These are phyloP conservation scores for Ascochyta rabiei DNA, from an alignment of 2,329 filamentous ascomycete genomes.

Conservation along the genomic window DNA sequence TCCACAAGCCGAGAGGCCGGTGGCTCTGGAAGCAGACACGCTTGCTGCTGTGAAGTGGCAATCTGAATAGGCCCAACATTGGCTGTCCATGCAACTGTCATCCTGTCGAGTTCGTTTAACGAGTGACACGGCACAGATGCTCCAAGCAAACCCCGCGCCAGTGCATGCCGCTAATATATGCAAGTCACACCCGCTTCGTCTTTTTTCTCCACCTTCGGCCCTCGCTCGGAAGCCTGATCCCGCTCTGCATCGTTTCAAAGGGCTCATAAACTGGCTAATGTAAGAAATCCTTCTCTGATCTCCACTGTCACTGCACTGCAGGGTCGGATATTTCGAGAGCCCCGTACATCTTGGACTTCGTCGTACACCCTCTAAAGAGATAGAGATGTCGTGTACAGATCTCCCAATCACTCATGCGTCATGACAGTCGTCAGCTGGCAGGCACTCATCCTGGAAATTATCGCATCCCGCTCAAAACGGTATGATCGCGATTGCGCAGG, in stretches of 20 bases:
- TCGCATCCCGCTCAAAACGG: conserved; percentile 21
- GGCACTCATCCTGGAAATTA: conserved; percentile 14
- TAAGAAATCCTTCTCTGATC: conserved; percentile 22
- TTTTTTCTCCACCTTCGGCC: conserved; percentile 32
- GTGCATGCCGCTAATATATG: conserved; percentile 41
- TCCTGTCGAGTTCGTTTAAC: conserved; percentile 21
- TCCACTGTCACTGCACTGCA: conserved; percentile 31
- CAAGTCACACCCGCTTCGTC: conserved; percentile 43
- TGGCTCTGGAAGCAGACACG: not conserved
- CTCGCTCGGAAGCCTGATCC: conserved; percentile 14
- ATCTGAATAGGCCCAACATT: conserved; percentile 16
- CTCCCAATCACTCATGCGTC: conserved; percentile 18
- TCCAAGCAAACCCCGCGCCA: conserved; percentile 37
- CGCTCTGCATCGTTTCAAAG: conserved; percentile 8
- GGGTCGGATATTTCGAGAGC: conserved; percentile 22
- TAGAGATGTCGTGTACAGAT: conserved; percentile 10
- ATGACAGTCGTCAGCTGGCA: conserved; percentile 24
- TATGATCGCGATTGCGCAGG: conserved; percentile 29
- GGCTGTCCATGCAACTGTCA: conserved; percentile 24
- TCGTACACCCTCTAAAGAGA: conserved; percentile 19
- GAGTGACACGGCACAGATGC: conserved; percentile 27
- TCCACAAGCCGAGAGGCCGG: conserved; percentile 1
- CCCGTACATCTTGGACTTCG: conserved; percentile 22
- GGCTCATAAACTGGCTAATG: conserved; percentile 36
- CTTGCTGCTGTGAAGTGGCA: conserved; percentile 5